These are phyloP conservation scores for Marsdenia floribunda DNA, from an alignment of 257 asterid genomes.

Conservation along the genomic window DNA sequence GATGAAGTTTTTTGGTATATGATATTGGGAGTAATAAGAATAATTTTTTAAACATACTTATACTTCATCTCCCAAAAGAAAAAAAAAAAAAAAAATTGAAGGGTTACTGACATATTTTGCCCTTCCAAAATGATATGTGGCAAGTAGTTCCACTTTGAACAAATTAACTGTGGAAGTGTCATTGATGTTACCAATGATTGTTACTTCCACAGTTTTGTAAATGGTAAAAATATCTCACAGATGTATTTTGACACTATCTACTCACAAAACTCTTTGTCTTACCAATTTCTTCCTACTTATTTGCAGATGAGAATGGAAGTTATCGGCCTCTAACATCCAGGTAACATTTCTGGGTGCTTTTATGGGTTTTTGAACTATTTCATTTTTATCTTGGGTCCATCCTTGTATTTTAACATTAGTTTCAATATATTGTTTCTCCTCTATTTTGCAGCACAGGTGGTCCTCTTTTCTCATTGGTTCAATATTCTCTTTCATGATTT, in stretches of 20 bases:
- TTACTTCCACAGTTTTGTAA: neutral
- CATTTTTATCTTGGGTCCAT: neutral
- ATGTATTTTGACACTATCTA: neutral
- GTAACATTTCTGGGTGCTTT: slow-evolving; percentile 2
- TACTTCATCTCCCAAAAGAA: no score
- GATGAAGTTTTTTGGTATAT: neutral
- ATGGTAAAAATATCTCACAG: neutral
- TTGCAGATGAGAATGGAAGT: slow-evolving; percentile 21
- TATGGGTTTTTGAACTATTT: neutral
- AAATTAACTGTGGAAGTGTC: neutral
- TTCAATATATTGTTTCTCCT: slow-evolving; percentile 1
- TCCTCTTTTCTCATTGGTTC: slow-evolving; percentile 30
- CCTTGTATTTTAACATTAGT: slow-evolving; percentile 16
- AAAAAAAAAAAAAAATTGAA: neutral
- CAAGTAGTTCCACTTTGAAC: no score
- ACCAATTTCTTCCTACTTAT: neutral
- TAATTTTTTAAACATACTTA: neutral
- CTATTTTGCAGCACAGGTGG: slow-evolving; percentile 68
- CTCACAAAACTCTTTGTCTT: neutral
- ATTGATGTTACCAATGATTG: neutral
- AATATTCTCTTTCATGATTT: slow-evolving; percentile 23
- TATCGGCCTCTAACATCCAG: slow-evolving; percentile 22
- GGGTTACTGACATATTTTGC: neutral
- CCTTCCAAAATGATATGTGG: neutral
- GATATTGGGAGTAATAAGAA: neutral